phyloP scores from a whole-genome alignment of 129 eudicot species.

The Chrysanthemum seticuspe region DNA sequence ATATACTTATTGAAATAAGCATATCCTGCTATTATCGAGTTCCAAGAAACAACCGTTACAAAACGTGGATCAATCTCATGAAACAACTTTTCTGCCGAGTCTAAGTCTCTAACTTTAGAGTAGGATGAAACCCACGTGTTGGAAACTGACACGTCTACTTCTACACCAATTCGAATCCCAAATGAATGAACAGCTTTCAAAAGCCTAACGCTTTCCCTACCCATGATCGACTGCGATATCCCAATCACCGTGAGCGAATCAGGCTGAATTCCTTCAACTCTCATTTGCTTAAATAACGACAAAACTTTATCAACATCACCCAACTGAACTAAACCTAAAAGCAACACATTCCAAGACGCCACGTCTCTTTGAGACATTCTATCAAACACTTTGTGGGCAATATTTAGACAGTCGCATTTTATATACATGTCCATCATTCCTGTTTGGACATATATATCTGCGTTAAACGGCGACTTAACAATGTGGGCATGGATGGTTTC shows the following conservation, averaged over 20 bases:
- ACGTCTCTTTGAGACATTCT: slow-evolving; percentile 62
- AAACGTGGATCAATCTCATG: slow-evolving; percentile 32
- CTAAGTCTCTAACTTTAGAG: slow-evolving; percentile 56
- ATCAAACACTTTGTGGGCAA: slow-evolving; percentile 55
- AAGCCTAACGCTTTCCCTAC: slow-evolving; percentile 30
- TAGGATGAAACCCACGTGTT: slow-evolving; percentile 73
- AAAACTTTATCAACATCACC: slow-evolving; percentile 42
- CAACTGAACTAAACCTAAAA: slow-evolving; percentile 60
- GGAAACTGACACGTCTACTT: slow-evolving; percentile 53
- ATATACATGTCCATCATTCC: slow-evolving; percentile 67
- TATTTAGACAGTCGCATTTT: slow-evolving; percentile 41
- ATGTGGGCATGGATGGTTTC: slow-evolving; percentile 56
- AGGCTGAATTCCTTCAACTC: slow-evolving; percentile 40
- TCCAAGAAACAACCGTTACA: slow-evolving; percentile 70
- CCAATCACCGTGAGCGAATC: slow-evolving; percentile 69
- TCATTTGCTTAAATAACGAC: slow-evolving; percentile 46
- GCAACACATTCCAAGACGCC: slow-evolving; percentile 66
- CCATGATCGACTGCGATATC: slow-evolving; percentile 39
- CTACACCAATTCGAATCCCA: slow-evolving; percentile 50
- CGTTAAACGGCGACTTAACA: slow-evolving; percentile 41
- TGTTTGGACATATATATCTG: slow-evolving; percentile 62
- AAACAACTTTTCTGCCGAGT: slow-evolving; percentile 60
- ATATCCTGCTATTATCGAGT: slow-evolving; percentile 63
- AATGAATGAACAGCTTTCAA: slow-evolving; percentile 52
- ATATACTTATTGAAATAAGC: slow-evolving; percentile 36